phyloP scores from a whole-genome alignment of 352 stramenopile species.

The Pythium aquatile region DNA sequence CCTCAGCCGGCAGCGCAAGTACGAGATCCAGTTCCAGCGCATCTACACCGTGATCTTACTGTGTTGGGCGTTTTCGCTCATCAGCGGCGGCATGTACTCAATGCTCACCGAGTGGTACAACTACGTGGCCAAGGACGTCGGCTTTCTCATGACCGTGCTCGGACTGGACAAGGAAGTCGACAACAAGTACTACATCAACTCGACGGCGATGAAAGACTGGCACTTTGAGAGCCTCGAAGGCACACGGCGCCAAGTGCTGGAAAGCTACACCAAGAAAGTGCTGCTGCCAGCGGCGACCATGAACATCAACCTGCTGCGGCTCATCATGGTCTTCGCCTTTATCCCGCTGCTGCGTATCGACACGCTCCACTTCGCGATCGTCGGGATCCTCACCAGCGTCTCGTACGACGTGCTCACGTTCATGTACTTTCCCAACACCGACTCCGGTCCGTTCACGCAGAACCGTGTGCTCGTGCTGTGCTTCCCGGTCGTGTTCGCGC shows the following conservation, averaged over 20 bases:
- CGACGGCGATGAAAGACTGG: slow-evolving; percentile 42
- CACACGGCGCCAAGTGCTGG: slow-evolving; percentile 54
- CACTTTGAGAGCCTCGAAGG: slow-evolving; percentile 54
- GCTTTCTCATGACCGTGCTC: slow-evolving; percentile 63
- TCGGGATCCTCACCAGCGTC: slow-evolving; percentile 49
- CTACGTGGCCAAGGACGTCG: slow-evolving; percentile 68
- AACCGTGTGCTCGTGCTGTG: slow-evolving; percentile 67
- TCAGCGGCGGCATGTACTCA: slow-evolving; percentile 75
- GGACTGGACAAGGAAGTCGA: slow-evolving; percentile 34
- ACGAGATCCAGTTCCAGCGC: slow-evolving; percentile 71
- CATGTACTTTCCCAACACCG: slow-evolving; percentile 62
- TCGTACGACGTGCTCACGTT: slow-evolving; percentile 64
- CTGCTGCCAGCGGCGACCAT: slow-evolving; percentile 65
- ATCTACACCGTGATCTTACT: slow-evolving; percentile 67
- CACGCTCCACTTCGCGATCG: slow-evolving; percentile 63
- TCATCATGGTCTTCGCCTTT: slow-evolving; percentile 79
- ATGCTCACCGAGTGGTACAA: slow-evolving; percentile 83
- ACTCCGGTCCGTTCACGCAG: slow-evolving; percentile 59
- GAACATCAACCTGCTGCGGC: slow-evolving; percentile 77
- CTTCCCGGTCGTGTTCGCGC: slow-evolving; percentile 65
- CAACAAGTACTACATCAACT: slow-evolving; percentile 62
- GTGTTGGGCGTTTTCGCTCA: slow-evolving; percentile 75
- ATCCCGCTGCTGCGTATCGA: slow-evolving; percentile 73
- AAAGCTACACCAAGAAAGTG: slow-evolving; percentile 63
- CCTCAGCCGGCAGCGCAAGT: slow-evolving; percentile 53